Base-by-base conservation (phyloP, 1,139 yeast genomes). In the Sugiyamaella castrensis region DNA sequence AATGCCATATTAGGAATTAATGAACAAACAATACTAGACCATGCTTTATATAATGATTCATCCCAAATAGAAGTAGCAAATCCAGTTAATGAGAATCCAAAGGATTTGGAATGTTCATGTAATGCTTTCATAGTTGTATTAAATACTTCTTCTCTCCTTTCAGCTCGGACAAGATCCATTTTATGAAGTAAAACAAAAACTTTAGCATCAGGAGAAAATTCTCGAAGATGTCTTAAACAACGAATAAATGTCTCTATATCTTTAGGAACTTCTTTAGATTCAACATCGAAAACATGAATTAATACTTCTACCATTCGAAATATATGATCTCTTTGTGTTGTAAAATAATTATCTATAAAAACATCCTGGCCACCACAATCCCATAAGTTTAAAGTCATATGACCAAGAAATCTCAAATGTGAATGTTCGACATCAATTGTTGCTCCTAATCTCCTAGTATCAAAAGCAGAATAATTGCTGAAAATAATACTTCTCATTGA, bases 51-150 rank as follows among this genome's bases (percentile, higher is more conserved):
- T 54, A 92, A 74, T 62, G 95, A 83, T 67, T 92, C 98, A 68
- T 92, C 98, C 98, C 98, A 92, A 52, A 92, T 92, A 3, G 96
- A 87, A 0, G 98, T 92, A 6, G 97, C 92, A 64, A 89, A 91
- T 8, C 98, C 97, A n/a, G 80, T 79, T 39, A 89, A 72, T 50
- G 80, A 74, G 69, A 88, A 89, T 40, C 87, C 88, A 67, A 76
- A 89, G 28, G 88, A 88, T 52, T 80, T 76, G 9, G 96, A 84
- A 13, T 87, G 85, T 51, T 81, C 82, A 57, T 84, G 85, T 53
- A 91, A 70, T 60, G 86, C 86, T 51, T 80, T 83, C 87, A 88
- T 86, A 84, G 91, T 88, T 36, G 87, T 79, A 30, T 76, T 78
- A 63, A 89, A 87, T 55, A 92, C 76, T 63, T 88, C 95, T 47